These are phyloP conservation scores for Neurospora sp. DNA, from an alignment of 495 filamentous ascomycete species.

Conservation along the genomic window DNA sequence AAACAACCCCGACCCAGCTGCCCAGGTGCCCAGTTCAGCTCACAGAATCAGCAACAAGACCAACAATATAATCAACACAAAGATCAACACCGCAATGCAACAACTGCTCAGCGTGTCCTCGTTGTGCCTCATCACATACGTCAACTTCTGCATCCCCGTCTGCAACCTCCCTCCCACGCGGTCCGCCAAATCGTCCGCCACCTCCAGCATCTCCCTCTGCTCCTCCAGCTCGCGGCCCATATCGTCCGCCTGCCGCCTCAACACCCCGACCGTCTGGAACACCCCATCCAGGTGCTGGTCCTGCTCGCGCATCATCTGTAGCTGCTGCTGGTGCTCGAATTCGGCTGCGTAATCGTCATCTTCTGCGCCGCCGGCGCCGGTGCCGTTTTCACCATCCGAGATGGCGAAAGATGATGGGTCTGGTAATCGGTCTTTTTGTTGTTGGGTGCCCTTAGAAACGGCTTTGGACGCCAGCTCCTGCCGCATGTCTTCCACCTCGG, in stretches of 20 bases:
- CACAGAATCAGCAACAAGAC: slow-evolving; percentile 55
- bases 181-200: slow-evolving; percentile 72
- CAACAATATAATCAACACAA: slow-evolving; percentile 75
- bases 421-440: slow-evolving; percentile 37
- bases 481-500: slow-evolving; percentile 80
- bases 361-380: slow-evolving; percentile 36
- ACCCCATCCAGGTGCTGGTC: slow-evolving; percentile 89
- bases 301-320: slow-evolving; percentile 89
- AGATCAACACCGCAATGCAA: slow-evolving; percentile 79
- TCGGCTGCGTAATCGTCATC: slow-evolving; percentile 67
- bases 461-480: slow-evolving; percentile 57
- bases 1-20: background rate
- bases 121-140: slow-evolving; percentile 77
- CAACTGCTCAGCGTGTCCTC: slow-evolving; percentile 88
- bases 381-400: slow-evolving; percentile 25
- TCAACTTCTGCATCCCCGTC: slow-evolving; percentile 76
- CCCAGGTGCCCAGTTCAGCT: background rate
- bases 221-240: slow-evolving; percentile 96
- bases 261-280: slow-evolving; percentile 80
- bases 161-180: slow-evolving; percentile 77
- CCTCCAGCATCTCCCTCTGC: slow-evolving; percentile 70
- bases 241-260: slow-evolving; percentile 79
- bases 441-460: slow-evolving; percentile 10
- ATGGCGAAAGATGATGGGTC: slow-evolving; percentile 61
- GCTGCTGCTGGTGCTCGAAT: slow-evolving; percentile 86